Evolutionary conservation across 2,329 filamentous ascomycete species (phyloP).

Genomic region (Amauroascus verrucosus): DNA sequence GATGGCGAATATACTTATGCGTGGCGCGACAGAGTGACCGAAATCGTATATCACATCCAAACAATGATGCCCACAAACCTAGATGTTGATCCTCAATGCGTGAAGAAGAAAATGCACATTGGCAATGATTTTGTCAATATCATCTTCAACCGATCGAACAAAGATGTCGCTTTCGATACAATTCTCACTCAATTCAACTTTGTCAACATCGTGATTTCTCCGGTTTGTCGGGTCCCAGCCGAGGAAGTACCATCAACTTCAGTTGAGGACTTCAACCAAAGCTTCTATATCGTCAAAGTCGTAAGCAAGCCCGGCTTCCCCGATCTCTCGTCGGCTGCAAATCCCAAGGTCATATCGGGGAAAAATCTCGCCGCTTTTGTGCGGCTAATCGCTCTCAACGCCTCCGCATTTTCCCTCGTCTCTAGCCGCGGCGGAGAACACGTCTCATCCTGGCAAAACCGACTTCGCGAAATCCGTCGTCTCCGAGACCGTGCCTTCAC

Average conservation of each 20-base stretch:
- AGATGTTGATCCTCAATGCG: constrained; percentile 62
- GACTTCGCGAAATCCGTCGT: constrained; percentile 72
- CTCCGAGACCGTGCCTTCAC: constrained; percentile 52
- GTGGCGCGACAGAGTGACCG: constrained; percentile 89
- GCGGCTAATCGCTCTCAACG: constrained; percentile 79
- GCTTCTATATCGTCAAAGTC: constrained; percentile 81
- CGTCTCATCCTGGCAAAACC: constrained; percentile 78
- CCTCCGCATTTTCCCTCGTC: constrained; percentile 85
- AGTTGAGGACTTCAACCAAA: constrained; percentile 27
- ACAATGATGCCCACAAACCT: constrained; percentile 94
- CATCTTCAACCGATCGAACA: constrained; percentile 92
- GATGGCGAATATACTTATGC: constrained; percentile 86
- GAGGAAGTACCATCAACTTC: constrained; percentile 16
- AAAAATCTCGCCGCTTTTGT: constrained; percentile 76
- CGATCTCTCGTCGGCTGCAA: constrained; percentile 78
- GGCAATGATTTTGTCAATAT: constrained; percentile 98
- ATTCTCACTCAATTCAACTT: constrained; percentile 95
- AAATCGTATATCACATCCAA: constrained; percentile 89
- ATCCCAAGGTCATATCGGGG: constrained; percentile 79
- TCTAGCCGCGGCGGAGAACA: constrained; percentile 70
- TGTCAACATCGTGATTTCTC: constrained; percentile 91
- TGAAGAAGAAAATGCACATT: constrained; percentile 85
- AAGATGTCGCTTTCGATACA: constrained; percentile 77
- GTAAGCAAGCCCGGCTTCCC: constrained; percentile 83
- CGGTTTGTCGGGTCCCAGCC: constrained; percentile 45